Evolutionary conservation across 2,329 filamentous ascomycete species (phyloP).

Genomic region (Coniochaeta sp.): DNA sequence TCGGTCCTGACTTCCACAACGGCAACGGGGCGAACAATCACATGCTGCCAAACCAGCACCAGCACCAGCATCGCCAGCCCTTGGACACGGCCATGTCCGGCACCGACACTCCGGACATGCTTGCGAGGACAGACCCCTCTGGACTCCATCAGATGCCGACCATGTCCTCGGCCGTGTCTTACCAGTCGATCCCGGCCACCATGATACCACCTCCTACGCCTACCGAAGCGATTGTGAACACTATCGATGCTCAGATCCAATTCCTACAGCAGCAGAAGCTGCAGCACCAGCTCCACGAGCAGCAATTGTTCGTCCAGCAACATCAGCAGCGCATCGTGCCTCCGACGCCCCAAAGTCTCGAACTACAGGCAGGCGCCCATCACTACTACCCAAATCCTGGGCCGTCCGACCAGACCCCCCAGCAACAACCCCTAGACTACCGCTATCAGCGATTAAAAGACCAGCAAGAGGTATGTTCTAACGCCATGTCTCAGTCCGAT

Average conservation of each 20-base stretch:
- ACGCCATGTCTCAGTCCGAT: conserved; percentile 4
- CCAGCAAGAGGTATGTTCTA: conserved; percentile 53
- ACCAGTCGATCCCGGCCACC: conserved; percentile 35
- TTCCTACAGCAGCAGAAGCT: conserved; percentile 58
- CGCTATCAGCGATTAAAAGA: conserved; percentile 61
- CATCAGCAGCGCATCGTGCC: conserved; percentile 58
- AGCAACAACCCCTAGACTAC: conserved; percentile 59
- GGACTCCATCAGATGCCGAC: conserved; percentile 35
- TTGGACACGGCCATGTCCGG: conserved; percentile 46
- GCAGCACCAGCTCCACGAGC: conserved; percentile 53
- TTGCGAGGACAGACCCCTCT: conserved; percentile 26
- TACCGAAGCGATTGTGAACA: conserved; percentile 46
- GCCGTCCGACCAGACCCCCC: conserved; percentile 36
- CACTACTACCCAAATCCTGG: conserved; percentile 53
- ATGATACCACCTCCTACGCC: conserved; percentile 38
- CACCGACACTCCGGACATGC: conserved; percentile 30
- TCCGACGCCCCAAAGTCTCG: conserved; percentile 74
- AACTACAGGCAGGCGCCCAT: conserved; percentile 57
- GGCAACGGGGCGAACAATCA: conserved; percentile 30
- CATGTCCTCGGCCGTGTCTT: conserved; percentile 39
- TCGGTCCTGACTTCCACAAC: conserved; percentile 45
- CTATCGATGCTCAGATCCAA: conserved; percentile 58
- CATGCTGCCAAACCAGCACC: conserved; percentile 22
- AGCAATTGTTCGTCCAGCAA: conserved; percentile 47
- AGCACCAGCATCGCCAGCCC: conserved; percentile 26